These are phyloP conservation scores for Candida tammaniensis DNA, from an alignment of 805 yeast species.

Conservation along the genomic window DNA sequence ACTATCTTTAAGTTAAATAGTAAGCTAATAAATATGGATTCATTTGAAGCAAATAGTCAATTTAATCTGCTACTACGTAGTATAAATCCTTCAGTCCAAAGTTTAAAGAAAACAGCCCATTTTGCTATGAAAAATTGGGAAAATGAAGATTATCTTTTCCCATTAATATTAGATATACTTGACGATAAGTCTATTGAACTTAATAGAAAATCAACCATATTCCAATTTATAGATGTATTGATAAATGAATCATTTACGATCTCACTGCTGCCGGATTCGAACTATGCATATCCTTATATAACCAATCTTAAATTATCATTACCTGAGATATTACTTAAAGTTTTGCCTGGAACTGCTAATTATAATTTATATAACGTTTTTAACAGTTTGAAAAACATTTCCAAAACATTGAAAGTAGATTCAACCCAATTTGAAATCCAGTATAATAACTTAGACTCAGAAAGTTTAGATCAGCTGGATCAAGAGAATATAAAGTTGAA, in stretches of 20 bases:
- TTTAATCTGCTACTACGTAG: conserved; percentile 64
- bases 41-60: conserved; percentile 81
- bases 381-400: conserved; percentile 33
- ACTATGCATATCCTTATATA: conserved; percentile 37
- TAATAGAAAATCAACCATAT: conserved; percentile 61
- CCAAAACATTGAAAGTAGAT: conserved; percentile 33
- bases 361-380: conserved; percentile 37
- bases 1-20: neutral
- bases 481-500: conserved; percentile 25
- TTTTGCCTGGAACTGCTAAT: conserved; percentile 35
- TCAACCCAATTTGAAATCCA: conserved; percentile 21
- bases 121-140: conserved; percentile 58
- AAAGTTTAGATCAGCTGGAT: conserved; percentile 37
- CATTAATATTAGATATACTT: conserved; percentile 61
- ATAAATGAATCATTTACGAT: conserved; percentile 35
- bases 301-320: conserved; percentile 28
- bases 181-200: conserved; percentile 47
- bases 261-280: conserved; percentile 30
- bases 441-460: conserved; percentile 24
- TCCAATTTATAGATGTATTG: conserved; percentile 69
- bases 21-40: conserved; percentile 55
- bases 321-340: conserved; percentile 32
- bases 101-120: conserved; percentile 49
- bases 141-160: conserved; percentile 64
- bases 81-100: conserved; percentile 60